Evolutionary conservation across 805 yeast genomes (phyloP), one percentile per base, ranked within the genome.

Genomic region (Pichia californica): DNA sequence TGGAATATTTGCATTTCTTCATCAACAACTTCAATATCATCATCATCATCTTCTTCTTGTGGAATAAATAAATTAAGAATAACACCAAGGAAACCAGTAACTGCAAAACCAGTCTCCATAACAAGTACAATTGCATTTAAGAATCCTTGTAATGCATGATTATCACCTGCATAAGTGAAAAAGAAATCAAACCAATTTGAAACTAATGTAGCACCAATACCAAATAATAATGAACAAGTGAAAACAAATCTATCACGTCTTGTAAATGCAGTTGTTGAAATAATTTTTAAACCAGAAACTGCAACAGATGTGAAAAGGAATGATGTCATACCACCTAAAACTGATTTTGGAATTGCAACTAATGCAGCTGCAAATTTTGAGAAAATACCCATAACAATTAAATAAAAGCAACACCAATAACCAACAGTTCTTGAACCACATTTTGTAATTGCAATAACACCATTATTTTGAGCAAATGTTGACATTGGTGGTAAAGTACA

Each of bases 391-490:
- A 88, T 87, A 47, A 88, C 62, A 44, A 88, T 57, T 51, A 88
- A 67, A 70, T 84, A 86, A 69, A 86, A 64, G 50, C 69, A 65
- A 52, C 68, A 62, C 69, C 69, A 65, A 53, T 65, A 65, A 43
- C 69, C 97, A 27, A 76, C 85, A 39, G 74, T 70, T 67, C 94
- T 76, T 55, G 86, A 81, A 38, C 96, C 96, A 67, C 96, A 88
- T 62, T 86, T 87, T 38, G 96, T 89, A 61, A 89, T 73, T 33
- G 95, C 81, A 52, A 88, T 88, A 46, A 88, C 96, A 71, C 96
- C 96, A 61, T 89, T 89, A 67, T 89, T 89, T 66, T 88, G 96
- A 13, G 96, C 96, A 69, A 89, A 89, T 0, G 93, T 83, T 11
- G 94, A 81, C 78, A 88, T 71, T 45, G 96, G 96, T n/a, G 95